Evolutionary conservation across 257 asterid species (phyloP), one percentile per base, ranked within the genome.

Genomic region (Capsicum rhomboideum): DNA sequence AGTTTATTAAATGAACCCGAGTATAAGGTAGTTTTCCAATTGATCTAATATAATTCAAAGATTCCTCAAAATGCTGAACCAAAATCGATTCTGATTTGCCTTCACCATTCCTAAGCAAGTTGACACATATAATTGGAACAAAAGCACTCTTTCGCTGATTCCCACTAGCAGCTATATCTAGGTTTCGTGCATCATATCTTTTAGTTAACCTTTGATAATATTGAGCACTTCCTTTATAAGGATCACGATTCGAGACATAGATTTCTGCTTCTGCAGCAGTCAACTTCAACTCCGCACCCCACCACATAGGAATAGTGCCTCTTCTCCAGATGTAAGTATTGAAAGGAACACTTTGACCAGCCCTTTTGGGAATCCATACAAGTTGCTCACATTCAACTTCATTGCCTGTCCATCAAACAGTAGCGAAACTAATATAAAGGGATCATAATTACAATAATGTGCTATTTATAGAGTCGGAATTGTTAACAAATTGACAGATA

Each of bases 201-300:
- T 91, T 88, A 85, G 97, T 92, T 88, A 96, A 89, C 91, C 99
- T 94, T 88, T 93, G 95, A 88, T 93, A 96, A 86, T 96, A 96
- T 84, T 96, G 87, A 10, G 94, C 91, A 88, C 98, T 94, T 84
- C 98, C 99, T 89, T 90, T 93, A 84, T 93, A 96, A 87, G 99
- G 99, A 68, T 96, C 95, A 72, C 91, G 92, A 84, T 91, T 95
- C 69, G 98, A 88, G 82, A 96, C 97, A 86, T 94, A 96, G 85
- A 96, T 96, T 90, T 96, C 99, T 83, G 99, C 99, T 91, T 96
- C 98, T 75, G 99, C 98, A 86, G 98, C 97, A 84, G 99, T 96
- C 75, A 96, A 91, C 86, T 96, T 96, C 86, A 96, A 86, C 87
- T 96, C 99, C 82, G 99, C 99, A 85, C 99, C 99, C 99, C 99